A percentile compares a stretch with the other conserved stretches of the same genome.
Conservation (phyloP, 805 yeast species). For the Suhomyces faveliae region DNA sequence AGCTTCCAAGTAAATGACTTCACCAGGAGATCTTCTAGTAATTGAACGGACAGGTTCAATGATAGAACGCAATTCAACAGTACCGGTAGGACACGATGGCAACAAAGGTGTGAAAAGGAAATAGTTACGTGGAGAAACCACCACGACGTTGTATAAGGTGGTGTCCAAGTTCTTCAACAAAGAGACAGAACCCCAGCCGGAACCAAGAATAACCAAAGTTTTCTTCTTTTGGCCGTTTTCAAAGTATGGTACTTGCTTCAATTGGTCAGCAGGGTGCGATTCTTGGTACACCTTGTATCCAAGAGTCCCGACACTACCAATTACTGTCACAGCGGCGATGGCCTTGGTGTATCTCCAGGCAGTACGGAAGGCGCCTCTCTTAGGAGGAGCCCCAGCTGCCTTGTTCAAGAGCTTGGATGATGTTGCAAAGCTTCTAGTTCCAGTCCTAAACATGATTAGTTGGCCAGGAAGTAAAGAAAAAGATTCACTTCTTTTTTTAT, state of each 20-base stretch:
- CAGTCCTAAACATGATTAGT: conserved; percentile 2
- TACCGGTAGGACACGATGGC: conserved; percentile 94
- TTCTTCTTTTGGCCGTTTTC: conserved; percentile 62
- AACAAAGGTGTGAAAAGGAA: conserved; percentile 93
- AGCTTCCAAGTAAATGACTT: conserved; percentile 83
- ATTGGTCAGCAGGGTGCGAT: conserved; percentile 57
- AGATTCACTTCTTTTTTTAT: neutral
- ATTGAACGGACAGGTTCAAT: conserved; percentile 90
- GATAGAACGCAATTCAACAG: conserved; percentile 85
- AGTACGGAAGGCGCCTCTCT: conserved; percentile 30
- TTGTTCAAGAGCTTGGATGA: neutral
- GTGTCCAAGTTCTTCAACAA: conserved; percentile 83
- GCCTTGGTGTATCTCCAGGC: conserved; percentile 49
- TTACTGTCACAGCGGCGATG: conserved; percentile 48
- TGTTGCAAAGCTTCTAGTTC: conserved; percentile 5
- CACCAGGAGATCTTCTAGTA: conserved; percentile 75
- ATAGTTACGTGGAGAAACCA: conserved; percentile 92
- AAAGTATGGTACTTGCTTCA: conserved; percentile 56
- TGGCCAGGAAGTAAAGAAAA: neutral
- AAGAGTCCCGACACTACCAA: conserved; percentile 52
- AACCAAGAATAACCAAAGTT: conserved; percentile 76
- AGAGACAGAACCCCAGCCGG: conserved; percentile 95
- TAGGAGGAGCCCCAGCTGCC: conserved; percentile 1
- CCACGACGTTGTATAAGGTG: conserved; percentile 79
- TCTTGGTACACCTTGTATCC: conserved; percentile 61